Percentiles rank a stretch among this genome's conserved stretches.
phyloP scores from a whole-genome alignment of 2,329 filamentous ascomycete species.

The Allantophomopsis cytisporea region DNA sequence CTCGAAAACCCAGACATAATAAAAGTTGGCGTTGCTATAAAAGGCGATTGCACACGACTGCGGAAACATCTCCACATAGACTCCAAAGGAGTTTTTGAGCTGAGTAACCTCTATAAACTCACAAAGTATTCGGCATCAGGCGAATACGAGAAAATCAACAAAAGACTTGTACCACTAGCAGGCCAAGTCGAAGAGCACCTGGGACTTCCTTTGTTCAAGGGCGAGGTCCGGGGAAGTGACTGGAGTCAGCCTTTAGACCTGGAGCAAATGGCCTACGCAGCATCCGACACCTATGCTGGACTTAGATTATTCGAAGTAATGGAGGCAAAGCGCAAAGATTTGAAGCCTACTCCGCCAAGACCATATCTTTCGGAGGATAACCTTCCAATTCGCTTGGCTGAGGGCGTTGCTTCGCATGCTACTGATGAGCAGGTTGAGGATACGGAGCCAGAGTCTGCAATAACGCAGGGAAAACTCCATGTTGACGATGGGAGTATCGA shows the following conservation, averaged over 20 bases:
- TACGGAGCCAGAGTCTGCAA: conserved; percentile 6
- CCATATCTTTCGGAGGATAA: conserved; percentile 57
- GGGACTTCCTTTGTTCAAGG: conserved; percentile 65
- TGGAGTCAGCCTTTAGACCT: conserved; percentile 54
- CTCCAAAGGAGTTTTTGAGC: conserved; percentile 57
- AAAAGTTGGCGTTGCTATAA: conserved; percentile 69
- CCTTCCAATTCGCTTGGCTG: conserved; percentile 43
- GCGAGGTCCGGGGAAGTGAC: conserved; percentile 54
- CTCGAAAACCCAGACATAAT: conserved; percentile 56
- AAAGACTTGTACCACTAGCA: conserved; percentile 49
- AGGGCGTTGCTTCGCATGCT: conserved; percentile 21
- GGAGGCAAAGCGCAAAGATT: conserved; percentile 49
- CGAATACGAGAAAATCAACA: conserved; percentile 46
- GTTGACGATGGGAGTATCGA: too few species aligned
- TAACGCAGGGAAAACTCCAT: background rate
- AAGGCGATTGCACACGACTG: conserved; percentile 56
- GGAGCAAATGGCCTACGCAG: conserved; percentile 61
- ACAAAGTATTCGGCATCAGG: conserved; percentile 48
- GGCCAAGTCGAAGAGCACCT: conserved; percentile 59
- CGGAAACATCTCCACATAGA: conserved; percentile 51
- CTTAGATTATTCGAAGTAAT: conserved; percentile 60
- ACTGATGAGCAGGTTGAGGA: conserved; percentile 14
- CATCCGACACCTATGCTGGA: conserved; percentile 72
- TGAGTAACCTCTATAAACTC: conserved; percentile 70
- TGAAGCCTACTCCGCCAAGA: conserved; percentile 57